Conservation (phyloP, 495 filamentous ascomycete genomes). For the Rostrohypoxylon terebratum region DNA sequence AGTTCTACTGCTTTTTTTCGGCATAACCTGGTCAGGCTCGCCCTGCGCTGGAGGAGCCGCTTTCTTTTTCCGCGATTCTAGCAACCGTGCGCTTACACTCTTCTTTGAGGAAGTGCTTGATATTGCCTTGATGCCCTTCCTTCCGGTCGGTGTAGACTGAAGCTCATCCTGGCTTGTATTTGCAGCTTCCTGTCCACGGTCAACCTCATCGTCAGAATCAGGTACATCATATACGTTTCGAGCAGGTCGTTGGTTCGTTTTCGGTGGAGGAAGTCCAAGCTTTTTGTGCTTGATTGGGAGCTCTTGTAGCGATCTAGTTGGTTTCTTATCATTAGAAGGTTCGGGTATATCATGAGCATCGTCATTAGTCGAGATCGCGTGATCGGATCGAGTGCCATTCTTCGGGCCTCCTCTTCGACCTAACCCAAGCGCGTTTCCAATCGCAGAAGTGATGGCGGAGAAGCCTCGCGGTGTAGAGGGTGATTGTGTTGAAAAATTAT, state of each 20-base stretch:
- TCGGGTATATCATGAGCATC: constrained; percentile 46
- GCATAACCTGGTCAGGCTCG: constrained; percentile 32
- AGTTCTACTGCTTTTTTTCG: constrained; percentile 42
- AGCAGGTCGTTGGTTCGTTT: constrained; percentile 24
- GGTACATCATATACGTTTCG: constrained; percentile 56
- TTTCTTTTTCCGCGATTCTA: constrained; percentile 33
- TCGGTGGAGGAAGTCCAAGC: constrained; percentile 13
- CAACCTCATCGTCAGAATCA: constrained; percentile 54
- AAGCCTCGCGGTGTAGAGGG: constrained; percentile 42
- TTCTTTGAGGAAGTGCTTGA: constrained; percentile 34
- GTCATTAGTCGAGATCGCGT: constrained; percentile 19
- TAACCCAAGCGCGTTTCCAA: constrained; percentile 31
- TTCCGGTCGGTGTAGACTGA: constrained; percentile 30
- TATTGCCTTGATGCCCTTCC: constrained; percentile 4
- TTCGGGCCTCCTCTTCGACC: constrained; percentile 20
- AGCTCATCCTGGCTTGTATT: constrained; percentile 20
- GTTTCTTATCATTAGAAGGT: constrained; percentile 35
- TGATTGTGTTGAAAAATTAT: constrained; percentile 33
- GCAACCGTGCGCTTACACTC: constrained; percentile 28
- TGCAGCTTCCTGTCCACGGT: background rate
- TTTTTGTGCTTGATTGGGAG: constrained; percentile 43
- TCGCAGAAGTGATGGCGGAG: constrained; percentile 45
- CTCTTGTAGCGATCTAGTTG: constrained; percentile 28
- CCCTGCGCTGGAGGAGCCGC: constrained; percentile 2
- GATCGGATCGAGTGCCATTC: constrained; percentile 1